phyloP scores from a whole-genome alignment of 768 basidiomycete species.

The Lentinula aciculospora region DNA sequence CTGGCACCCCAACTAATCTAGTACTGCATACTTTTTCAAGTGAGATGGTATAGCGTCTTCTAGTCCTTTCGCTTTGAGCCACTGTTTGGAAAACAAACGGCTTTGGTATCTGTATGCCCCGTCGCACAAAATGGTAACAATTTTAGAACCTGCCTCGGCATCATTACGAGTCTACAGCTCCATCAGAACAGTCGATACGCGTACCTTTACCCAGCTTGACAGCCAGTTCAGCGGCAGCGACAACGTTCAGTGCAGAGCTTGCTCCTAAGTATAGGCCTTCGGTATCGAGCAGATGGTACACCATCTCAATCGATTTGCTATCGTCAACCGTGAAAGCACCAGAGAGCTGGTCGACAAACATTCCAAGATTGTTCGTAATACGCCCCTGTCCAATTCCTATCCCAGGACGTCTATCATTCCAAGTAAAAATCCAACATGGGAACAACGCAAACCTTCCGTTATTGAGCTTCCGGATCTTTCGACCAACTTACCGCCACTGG shows the following conservation, averaged over 20 bases:
- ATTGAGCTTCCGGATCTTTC: slow-evolving; percentile 86
- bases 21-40: slow-evolving; percentile 84
- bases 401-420: slow-evolving; percentile 1
- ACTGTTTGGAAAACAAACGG: slow-evolving; percentile 88
- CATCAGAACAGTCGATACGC: background rate
- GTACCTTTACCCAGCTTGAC: slow-evolving; percentile 77
- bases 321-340: slow-evolving; percentile 88
- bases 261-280: slow-evolving; percentile 96
- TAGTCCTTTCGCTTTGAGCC: slow-evolving; percentile 81
- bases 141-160: slow-evolving; percentile 54
- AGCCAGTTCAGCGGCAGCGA: slow-evolving; percentile 87
- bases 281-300: slow-evolving; percentile 86
- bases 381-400: slow-evolving; percentile 96
- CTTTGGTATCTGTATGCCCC: slow-evolving; percentile 98
- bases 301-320: slow-evolving; percentile 85
- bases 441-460: slow-evolving; percentile 65
- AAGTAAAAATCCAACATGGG: background rate
- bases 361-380: slow-evolving; percentile 85
- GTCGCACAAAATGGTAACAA: slow-evolving; percentile 90
- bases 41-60: slow-evolving; percentile 74
- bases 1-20: slow-evolving; percentile 48
- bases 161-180: background rate
- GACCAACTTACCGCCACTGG: slow-evolving; percentile 68
- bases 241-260: slow-evolving; percentile 90
- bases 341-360: slow-evolving; percentile 69